Evolutionary conservation across 2,329 filamentous ascomycete species (phyloP), one percentile per base, ranked within the genome.

Genomic region (Calonectria hawksworthii): DNA sequence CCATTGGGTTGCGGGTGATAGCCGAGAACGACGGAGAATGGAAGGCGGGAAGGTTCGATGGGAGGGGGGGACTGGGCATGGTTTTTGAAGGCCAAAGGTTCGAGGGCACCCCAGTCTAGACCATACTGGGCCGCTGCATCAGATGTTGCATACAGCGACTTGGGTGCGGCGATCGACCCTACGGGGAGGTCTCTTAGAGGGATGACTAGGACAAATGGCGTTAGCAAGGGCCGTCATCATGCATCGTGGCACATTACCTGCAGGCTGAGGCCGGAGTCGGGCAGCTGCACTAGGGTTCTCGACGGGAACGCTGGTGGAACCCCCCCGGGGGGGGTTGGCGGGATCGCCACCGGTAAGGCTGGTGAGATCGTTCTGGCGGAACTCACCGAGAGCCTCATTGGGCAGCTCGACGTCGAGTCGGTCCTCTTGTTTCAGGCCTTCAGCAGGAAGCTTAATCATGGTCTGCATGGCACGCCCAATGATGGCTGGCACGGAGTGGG

Each of bases 141-240:
- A 26, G 14, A 28, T 23, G 56, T 63, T 26, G 56, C 34, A 28
- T 63, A 63, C n/a, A 63, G 8, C 56, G 56, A 63, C 23, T 28
- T 63, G 7, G n/a, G n/a, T 2, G 13, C 56, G 13, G n/a, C 23
- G 9, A 63, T 26, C 1, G 56, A 63, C n/a, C 56, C 56, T n/a
- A 63, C 36, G 34, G 56, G 23, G 14, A 38, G 36, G 18, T 47
- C 13, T 21, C 23, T 7, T 13, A 23, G 14, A 34, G 34, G 21
- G 23, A 36, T 14, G 26, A 11, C 56, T 63, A 38, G 34, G 56
- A 63, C n/a, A 4, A 23, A 63, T 21, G n/a, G 9, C 34, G 56
- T 63, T 63, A 63, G 56, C 34, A 28, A 63, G 5, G 34, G 56
- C 56, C 34, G 56, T 61, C 56, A 63, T 63, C 56, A 63, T 63